Percentiles rank a stretch among this genome's conserved stretches.
Evolutionary conservation across 345 rosid species (phyloP).

Genomic region (Sonneratia caseolaris): DNA sequence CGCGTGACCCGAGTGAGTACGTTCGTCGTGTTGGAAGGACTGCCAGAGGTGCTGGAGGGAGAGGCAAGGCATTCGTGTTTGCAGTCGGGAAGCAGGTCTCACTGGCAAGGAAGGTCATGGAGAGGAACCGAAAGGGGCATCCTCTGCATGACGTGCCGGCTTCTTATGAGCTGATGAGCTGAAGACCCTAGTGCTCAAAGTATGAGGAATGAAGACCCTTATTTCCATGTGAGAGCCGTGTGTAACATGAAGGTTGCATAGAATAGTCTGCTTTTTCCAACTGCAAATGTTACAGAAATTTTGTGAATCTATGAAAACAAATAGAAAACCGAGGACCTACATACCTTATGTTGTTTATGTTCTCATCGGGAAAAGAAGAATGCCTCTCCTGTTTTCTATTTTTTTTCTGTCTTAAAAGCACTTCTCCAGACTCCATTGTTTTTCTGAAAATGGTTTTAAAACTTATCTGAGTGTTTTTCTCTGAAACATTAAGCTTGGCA

Average conservation of each 20-base stretch:
- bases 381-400: too few relatives aligned
- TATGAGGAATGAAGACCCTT: neutral
- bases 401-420: too few relatives aligned
- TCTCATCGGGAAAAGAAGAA: neutral
- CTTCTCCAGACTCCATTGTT: too few relatives aligned
- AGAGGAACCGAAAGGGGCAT: slow-evolving; percentile 75
- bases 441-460: slow-evolving; percentile 2
- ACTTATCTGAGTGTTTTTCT: neutral
- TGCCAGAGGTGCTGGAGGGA: slow-evolving; percentile 87
- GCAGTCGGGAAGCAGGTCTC: slow-evolving; percentile 89
- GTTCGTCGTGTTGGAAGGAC: slow-evolving; percentile 94
- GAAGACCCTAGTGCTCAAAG: neutral
- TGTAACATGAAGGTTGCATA: neutral
- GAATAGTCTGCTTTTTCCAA: neutral
- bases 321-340: too few relatives aligned
- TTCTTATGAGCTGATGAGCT: slow-evolving; percentile 44
- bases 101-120: slow-evolving; percentile 54
- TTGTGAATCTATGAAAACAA: neutral
- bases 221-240: neutral
- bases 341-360: neutral
- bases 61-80: slow-evolving; percentile 75
- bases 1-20: slow-evolving; percentile 88
- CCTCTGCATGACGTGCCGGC: slow-evolving; percentile 88
- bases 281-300: neutral
- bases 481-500: neutral